Evolutionary conservation across 768 basidiomycete species (phyloP).

Genomic region (Candolleomyces efflorescens): DNA sequence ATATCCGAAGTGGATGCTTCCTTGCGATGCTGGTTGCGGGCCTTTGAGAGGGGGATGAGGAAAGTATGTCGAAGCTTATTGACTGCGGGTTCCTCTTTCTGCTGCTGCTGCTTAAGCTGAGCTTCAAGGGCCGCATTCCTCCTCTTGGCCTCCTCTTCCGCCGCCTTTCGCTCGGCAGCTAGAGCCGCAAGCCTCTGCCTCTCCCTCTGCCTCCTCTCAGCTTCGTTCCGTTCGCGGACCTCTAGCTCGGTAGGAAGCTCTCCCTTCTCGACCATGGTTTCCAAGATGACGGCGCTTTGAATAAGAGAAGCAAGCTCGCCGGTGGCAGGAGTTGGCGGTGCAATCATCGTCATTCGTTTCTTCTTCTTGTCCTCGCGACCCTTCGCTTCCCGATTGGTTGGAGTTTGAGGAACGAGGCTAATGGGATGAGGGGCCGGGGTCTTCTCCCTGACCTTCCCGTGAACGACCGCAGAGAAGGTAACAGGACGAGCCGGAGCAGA

Average conservation of each 20-base stretch:
- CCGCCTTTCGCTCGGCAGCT: slow-evolving; percentile 10
- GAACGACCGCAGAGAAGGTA: slow-evolving; percentile 55
- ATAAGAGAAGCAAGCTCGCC: slow-evolving; percentile 53
- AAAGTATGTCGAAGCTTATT: slow-evolving; percentile 31
- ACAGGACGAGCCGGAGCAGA: slow-evolving; percentile 12
- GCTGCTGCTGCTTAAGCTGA: background rate
- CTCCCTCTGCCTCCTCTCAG: slow-evolving; percentile 15
- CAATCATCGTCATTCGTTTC: slow-evolving; percentile 27
- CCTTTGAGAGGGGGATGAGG: slow-evolving; percentile 27
- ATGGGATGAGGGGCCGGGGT: slow-evolving; percentile 8
- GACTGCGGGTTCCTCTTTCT: slow-evolving; percentile 21
- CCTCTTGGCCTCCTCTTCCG: slow-evolving; percentile 22
- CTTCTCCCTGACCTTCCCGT: slow-evolving; percentile 46
- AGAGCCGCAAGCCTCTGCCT: slow-evolving; percentile 8
- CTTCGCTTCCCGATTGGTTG: slow-evolving; percentile 6
- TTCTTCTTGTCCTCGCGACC: slow-evolving; percentile 15
- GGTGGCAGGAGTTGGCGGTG: slow-evolving; percentile 41
- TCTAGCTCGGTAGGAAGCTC: slow-evolving; percentile 37
- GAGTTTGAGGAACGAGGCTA: slow-evolving; percentile 22
- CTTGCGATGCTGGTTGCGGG: slow-evolving; percentile 20
- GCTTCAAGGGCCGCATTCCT: slow-evolving; percentile 20
- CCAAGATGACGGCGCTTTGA: slow-evolving; percentile 55
- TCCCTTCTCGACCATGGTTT: slow-evolving; percentile 48
- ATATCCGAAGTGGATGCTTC: slow-evolving; percentile 17
- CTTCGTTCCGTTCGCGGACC: slow-evolving; percentile 15